Base-by-base conservation (phyloP, 176 grass and related monocot species). In the Chrysopogon serrulatus region DNA sequence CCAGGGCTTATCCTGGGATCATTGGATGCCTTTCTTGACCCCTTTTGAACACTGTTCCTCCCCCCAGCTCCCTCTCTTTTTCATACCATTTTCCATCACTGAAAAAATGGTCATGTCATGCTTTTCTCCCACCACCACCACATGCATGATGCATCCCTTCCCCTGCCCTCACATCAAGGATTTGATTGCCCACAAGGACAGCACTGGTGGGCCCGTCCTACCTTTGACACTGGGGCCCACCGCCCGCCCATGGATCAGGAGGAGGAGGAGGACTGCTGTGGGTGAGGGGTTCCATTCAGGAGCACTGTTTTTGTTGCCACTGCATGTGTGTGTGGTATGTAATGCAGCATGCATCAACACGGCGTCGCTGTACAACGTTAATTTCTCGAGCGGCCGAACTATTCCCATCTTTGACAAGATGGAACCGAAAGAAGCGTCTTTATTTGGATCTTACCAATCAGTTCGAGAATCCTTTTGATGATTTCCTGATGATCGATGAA, bases 21-120 rank as follows among this genome's bases (percentile, higher is more conserved):
- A 87, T 92, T 72, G 72, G 80, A 86, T 86, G 87, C 74, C 67
- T 88, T 68, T 88, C 81, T 86, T 84, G 79, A 87, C 90, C 83
- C 39, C 71, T 82, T 94, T 92, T 59, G 77, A 83, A 54, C 67
- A 81, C 71, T 90, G 74, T 65, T 85, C 44, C 30, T 30, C 26
- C 24, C 10, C 11, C 43, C 10, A n/a, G n/a, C 34, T 17, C 9
- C 5, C 26, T 49, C 31, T 78, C 74, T 44, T 77, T 41, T 53
- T 74, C 44, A 74, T 16, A 59, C 48, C 30, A 31, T 47, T 79
- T 74, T 64, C 85, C 53, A 56, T 79, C 26, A 35, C 72, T 42
- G 47, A 78, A 86, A 86, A 93, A 91, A 88, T 92, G 54, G 85
- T 90, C 92, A 82, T 86, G 72, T 90, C 92, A 83, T 59, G 66